A percentile compares a stretch with the other conserved stretches of the same genome.
These are phyloP conservation scores for Penicillium robsamsonii DNA, from an alignment of 495 filamentous ascomycete genomes.

Conservation along the genomic window DNA sequence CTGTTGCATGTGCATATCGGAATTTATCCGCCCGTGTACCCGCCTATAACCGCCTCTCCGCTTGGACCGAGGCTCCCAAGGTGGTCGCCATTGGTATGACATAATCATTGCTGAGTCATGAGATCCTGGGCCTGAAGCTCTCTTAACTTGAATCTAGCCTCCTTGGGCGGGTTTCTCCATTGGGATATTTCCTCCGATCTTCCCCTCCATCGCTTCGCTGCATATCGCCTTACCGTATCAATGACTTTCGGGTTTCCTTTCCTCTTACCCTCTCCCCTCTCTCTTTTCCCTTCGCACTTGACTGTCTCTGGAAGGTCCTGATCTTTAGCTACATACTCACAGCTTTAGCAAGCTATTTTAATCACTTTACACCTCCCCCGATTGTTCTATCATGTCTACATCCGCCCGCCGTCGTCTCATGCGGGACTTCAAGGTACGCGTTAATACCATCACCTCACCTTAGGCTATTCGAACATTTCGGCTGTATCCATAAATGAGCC, in stretches of 20 bases:
- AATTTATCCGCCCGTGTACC: slow-evolving; percentile 17
- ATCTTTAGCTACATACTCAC: slow-evolving; percentile 8
- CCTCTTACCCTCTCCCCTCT: slow-evolving; percentile 2
- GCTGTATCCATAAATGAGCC: neutral
- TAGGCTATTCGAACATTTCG: neutral
- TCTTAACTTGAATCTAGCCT: neutral
- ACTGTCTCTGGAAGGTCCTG: neutral
- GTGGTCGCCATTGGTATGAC: slow-evolving; percentile 23
- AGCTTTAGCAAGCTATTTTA: neutral
- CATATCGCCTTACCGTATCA: slow-evolving; percentile 9
- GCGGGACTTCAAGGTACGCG: slow-evolving; percentile 93
- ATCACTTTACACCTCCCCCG: neutral
- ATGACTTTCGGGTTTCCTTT: slow-evolving; percentile 12
- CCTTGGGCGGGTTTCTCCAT: slow-evolving; percentile 22
- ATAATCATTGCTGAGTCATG: slow-evolving; percentile 13
- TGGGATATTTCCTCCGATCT: slow-evolving; percentile 19
- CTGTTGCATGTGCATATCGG: slow-evolving; percentile 3
- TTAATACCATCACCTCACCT: neutral
- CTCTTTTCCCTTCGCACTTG: neutral
- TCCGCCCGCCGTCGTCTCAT: slow-evolving; percentile 91
- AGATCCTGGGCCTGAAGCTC: neutral
- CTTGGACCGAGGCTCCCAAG: slow-evolving; percentile 32
- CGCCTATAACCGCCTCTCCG: slow-evolving; percentile 32
- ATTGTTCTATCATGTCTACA: slow-evolving; percentile 70
- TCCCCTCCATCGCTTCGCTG: slow-evolving; percentile 14